phyloP scores from a whole-genome alignment of 83 land plant genomes.

The Picea abies region DNA sequence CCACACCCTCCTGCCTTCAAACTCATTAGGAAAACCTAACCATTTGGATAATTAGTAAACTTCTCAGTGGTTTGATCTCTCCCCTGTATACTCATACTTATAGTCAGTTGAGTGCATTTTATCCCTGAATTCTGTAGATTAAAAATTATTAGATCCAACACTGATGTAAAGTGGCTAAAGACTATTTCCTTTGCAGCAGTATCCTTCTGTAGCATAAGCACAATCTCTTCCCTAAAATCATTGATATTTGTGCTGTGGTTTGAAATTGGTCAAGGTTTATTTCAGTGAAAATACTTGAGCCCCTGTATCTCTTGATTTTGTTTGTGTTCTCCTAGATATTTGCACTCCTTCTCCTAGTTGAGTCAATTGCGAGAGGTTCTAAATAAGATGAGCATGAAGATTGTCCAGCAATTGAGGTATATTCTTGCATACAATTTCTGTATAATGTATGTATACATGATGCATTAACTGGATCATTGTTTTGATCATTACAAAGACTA shows the following conservation, averaged over 20 bases:
- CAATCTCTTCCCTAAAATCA: constrained; percentile 85
- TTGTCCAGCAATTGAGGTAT: constrained; percentile 32
- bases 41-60: constrained; percentile 76
- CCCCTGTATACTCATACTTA: constrained; percentile 66
- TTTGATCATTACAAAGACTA: constrained; percentile 64
- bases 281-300: constrained; percentile 63
- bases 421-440: constrained; percentile 69
- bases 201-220: constrained; percentile 78
- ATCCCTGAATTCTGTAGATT: constrained; percentile 70
- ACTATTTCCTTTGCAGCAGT: constrained; percentile 87
- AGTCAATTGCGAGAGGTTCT: constrained; percentile 72
- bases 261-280: constrained; percentile 63
- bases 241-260: constrained; percentile 92
- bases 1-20: constrained; percentile 94
- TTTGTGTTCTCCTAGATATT: constrained; percentile 16
- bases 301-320: constrained; percentile 52
- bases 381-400: constrained; percentile 70
- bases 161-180: constrained; percentile 94
- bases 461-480: constrained; percentile 70
- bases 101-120: constrained; percentile 76
- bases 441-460: constrained; percentile 77
- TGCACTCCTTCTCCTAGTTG: constrained; percentile 27
- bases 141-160: constrained; percentile 81
- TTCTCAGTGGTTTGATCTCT: constrained; percentile 71
- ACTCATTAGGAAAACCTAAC: constrained; percentile 84